phyloP scores from a whole-genome alignment of 441 rosid genomes.

The Eruca vesicaria region DNA sequence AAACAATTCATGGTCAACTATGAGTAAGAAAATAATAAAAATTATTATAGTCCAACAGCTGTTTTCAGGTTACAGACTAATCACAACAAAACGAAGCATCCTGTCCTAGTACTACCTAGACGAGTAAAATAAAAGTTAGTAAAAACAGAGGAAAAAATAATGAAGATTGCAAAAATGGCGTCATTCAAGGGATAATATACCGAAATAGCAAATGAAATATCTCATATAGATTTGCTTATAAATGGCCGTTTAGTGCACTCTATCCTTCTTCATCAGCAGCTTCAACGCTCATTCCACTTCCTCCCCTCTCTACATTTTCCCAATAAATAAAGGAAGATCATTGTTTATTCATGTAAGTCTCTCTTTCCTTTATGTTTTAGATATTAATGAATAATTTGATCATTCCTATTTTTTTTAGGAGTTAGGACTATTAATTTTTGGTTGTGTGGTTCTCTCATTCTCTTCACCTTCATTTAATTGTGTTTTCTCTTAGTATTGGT shows the following conservation, averaged over 20 bases:
- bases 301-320: neutral
- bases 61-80: neutral
- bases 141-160: neutral
- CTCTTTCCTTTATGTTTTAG: neutral
- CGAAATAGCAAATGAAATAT: conserved; percentile 19
- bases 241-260: conserved; percentile 12
- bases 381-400: neutral
- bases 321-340: neutral
- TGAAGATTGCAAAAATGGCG: neutral
- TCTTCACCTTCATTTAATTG: no score
- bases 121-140: neutral
- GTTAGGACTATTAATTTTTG: neutral
- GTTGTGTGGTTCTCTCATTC: no score
- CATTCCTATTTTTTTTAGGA: neutral
- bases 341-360: conserved; percentile 7
- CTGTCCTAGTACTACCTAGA: conserved; percentile 1
- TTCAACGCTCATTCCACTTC: conserved; percentile 4
- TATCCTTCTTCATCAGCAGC: conserved; percentile 16
- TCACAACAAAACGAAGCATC: conserved; percentile 24
- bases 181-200: conserved; percentile 21
- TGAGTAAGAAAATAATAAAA: neutral
- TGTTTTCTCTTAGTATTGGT: no score
- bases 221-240: conserved; percentile 25
- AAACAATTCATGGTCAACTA: conserved; percentile 16
- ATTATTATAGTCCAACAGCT: conserved; percentile 15